A percentile compares a stretch with the other conserved stretches of the same genome.
These are phyloP conservation scores for Mortierella sp. DNA, from an alignment of 371 early-diverging fungal genomes.

Conservation along the genomic window DNA sequence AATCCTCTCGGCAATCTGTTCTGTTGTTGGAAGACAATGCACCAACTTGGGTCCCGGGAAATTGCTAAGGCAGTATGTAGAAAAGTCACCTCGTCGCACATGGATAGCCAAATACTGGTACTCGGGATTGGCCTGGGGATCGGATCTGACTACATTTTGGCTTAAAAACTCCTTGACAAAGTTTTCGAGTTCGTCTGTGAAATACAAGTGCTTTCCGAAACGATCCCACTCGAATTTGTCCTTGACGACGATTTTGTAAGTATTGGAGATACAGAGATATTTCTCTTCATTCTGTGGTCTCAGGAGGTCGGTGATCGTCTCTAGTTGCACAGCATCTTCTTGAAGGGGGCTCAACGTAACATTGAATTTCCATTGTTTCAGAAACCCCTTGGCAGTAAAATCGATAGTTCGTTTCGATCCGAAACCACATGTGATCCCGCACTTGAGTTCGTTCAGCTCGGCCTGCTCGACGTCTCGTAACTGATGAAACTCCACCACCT, in stretches of 20 bases:
- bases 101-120: constrained; percentile 45
- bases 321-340: constrained; percentile 29
- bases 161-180: constrained; percentile 38
- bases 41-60: constrained; percentile 37
- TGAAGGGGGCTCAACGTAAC: constrained; percentile 21
- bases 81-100: constrained; percentile 51
- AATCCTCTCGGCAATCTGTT: constrained; percentile 46
- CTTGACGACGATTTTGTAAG: constrained; percentile 51
- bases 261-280: constrained; percentile 51
- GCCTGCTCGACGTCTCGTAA: constrained; percentile 32
- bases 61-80: constrained; percentile 37
- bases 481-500: constrained; percentile 48
- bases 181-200: constrained; percentile 44
- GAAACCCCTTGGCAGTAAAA: constrained; percentile 55
- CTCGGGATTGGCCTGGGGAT: background rate
- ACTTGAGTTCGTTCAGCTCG: constrained; percentile 35
- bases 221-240: constrained; percentile 55
- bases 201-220: constrained; percentile 42
- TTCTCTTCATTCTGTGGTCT: constrained; percentile 17
- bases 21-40: constrained; percentile 53
- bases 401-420: constrained; percentile 51
- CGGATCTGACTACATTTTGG: constrained; percentile 22
- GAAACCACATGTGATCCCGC: constrained; percentile 55
- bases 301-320: constrained; percentile 25
- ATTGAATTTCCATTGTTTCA: constrained; percentile 52